Conservation (phyloP, 176 grass and related monocot genomes). For the Saccharum officinarum region DNA sequence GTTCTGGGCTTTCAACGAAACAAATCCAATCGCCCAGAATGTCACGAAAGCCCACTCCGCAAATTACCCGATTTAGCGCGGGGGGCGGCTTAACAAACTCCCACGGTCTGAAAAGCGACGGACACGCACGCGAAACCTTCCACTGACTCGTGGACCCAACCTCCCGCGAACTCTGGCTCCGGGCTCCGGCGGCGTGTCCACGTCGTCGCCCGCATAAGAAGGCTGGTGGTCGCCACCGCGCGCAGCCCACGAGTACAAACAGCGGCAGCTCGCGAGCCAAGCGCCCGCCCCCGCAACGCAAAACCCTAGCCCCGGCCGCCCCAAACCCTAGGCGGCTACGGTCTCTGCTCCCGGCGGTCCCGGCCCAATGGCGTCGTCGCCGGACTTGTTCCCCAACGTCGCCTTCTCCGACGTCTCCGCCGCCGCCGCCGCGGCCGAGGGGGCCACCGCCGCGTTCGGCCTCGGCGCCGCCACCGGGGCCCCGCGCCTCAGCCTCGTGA, state of each 20-base stretch:
- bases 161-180: not conserved
- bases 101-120: not conserved
- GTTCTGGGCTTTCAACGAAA: not conserved
- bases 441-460: conserved; percentile 52
- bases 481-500: conserved; percentile 45
- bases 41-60: not conserved
- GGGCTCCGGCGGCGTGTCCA: not conserved
- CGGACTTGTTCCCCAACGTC: conserved; percentile 56
- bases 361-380: conserved; percentile 47
- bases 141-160: not conserved
- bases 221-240: not conserved
- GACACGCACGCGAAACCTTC: not conserved
- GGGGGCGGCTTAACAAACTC: not conserved
- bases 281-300: not conserved
- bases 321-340: conserved; percentile 31
- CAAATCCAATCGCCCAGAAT: not conserved
- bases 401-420: conserved; percentile 54
- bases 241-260: conserved; percentile 37
- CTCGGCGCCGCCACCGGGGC: conserved; percentile 28
- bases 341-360: not conserved
- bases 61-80: not conserved
- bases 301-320: conserved; percentile 45
- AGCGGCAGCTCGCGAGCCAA: conserved; percentile 16
- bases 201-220: conserved; percentile 17
- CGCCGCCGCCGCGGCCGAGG: conserved; percentile 14